Conservation (phyloP, 139 green algal genomes). For the Coelastrella sp. region DNA sequence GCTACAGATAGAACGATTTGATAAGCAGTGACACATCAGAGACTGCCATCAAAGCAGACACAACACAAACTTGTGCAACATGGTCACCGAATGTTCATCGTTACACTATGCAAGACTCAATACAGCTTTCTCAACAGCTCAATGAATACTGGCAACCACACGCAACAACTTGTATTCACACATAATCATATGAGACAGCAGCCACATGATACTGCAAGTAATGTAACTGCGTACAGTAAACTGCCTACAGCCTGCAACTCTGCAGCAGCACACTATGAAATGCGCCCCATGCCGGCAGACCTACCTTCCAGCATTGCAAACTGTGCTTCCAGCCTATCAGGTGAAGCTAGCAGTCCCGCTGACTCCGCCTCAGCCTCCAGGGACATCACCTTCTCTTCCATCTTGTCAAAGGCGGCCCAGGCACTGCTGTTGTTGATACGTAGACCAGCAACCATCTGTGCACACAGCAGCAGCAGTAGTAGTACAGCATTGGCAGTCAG, state of each 20-base stretch:
- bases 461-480: background rate
- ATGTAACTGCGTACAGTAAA: too few relatives aligned
- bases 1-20: too few relatives aligned
- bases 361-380: conserved; percentile 88
- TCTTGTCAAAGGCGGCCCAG: conserved; percentile 94
- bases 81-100: too few relatives aligned
- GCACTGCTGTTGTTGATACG: conserved; percentile 77
- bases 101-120: too few relatives aligned
- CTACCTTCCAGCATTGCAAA: conserved; percentile 59
- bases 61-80: too few relatives aligned
- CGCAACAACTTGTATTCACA: too few relatives aligned
- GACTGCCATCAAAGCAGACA: too few relatives aligned
- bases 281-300: background rate
- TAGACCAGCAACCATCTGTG: conserved; percentile 78
- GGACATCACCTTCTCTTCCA: conserved; percentile 97
- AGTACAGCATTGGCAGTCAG: background rate
- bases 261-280: background rate
- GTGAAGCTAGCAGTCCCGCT: conserved; percentile 47
- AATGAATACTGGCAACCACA: too few relatives aligned
- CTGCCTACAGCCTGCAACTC: background rate
- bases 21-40: too few relatives aligned
- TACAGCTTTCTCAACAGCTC: too few relatives aligned
- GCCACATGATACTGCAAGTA: too few relatives aligned
- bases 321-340: conserved; percentile 58
- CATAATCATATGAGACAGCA: too few relatives aligned